phyloP scores from a whole-genome alignment of 306 rosid species.

The Vicia villosa region DNA sequence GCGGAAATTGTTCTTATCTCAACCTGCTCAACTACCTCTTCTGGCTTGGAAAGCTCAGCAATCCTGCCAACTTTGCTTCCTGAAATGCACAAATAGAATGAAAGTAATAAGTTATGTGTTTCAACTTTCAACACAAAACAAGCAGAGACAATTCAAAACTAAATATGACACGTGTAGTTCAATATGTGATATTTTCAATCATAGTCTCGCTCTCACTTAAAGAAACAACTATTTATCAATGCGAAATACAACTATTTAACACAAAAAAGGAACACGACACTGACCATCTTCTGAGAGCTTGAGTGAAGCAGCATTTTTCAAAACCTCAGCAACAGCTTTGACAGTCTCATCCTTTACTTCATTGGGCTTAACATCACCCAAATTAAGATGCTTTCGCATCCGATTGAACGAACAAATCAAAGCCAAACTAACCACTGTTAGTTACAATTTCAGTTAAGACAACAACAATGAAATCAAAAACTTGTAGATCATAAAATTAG shows the following conservation, averaged over 20 bases:
- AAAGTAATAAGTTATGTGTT: background rate
- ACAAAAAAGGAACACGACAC: constrained; percentile 29
- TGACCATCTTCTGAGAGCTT: constrained; percentile 85
- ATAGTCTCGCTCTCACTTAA: background rate
- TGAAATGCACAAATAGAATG: constrained; percentile 32
- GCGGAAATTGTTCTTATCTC: constrained; percentile 84
- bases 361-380: constrained; percentile 59
- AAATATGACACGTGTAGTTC: background rate
- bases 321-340: constrained; percentile 77
- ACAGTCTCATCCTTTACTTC: constrained; percentile 56
- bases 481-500: background rate
- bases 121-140: constrained; percentile 6
- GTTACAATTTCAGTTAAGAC: constrained; percentile 50
- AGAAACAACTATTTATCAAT: too few relatives aligned
- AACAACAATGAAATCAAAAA: constrained; percentile 35
- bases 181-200: background rate
- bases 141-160: background rate
- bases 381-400: constrained; percentile 74
- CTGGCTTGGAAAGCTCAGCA: constrained; percentile 68
- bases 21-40: constrained; percentile 83
- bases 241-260: background rate
- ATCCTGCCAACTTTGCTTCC: constrained; percentile 77
- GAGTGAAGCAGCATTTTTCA: constrained; percentile 54
- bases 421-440: constrained; percentile 77
- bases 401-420: constrained; percentile 79